Percentiles rank a stretch among this genome's conserved stretches.
These are phyloP conservation scores for Calocera viscosa DNA, from an alignment of 768 basidiomycete species.

Conservation along the genomic window DNA sequence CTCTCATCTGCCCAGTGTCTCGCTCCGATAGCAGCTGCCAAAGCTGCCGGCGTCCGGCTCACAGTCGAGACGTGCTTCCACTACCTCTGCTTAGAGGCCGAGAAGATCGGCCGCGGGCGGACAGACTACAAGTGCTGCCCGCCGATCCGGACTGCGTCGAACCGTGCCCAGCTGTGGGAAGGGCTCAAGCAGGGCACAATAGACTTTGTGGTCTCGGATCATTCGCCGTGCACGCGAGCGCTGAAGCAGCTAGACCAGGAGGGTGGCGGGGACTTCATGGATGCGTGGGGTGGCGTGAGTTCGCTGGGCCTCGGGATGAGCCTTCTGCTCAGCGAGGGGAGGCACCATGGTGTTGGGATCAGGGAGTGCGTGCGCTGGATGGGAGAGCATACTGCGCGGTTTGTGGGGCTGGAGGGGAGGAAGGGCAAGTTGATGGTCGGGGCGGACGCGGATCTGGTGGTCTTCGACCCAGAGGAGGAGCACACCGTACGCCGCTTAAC, in stretches of 20 bases:
- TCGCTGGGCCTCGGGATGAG: slow-evolving; percentile 82
- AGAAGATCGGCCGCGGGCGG: slow-evolving; percentile 47
- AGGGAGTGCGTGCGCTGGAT: slow-evolving; percentile 63
- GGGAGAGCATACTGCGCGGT: slow-evolving; percentile 57
- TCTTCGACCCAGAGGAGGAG: slow-evolving; percentile 55
- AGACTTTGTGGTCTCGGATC: slow-evolving; percentile 91
- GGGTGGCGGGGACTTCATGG: slow-evolving; percentile 62
- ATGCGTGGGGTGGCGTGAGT: slow-evolving; percentile 90
- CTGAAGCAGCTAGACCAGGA: slow-evolving; percentile 53
- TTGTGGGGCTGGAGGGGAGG: slow-evolving; percentile 52
- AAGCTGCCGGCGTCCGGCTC: slow-evolving; percentile 45
- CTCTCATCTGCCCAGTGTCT: slow-evolving; percentile 78
- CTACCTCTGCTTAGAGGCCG: slow-evolving; percentile 69
- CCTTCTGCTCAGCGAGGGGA: slow-evolving; percentile 76
- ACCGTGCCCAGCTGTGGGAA: slow-evolving; percentile 66
- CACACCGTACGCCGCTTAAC: slow-evolving; percentile 23
- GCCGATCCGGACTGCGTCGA: slow-evolving; percentile 64
- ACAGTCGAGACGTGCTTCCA: slow-evolving; percentile 98
- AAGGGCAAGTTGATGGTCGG: slow-evolving; percentile 70
- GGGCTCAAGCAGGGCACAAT: slow-evolving; percentile 73
- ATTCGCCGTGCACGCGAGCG: slow-evolving; percentile 76
- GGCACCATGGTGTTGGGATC: slow-evolving; percentile 45
- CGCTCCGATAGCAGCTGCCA: slow-evolving; percentile 59
- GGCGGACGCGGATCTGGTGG: slow-evolving; percentile 71
- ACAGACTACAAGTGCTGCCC: slow-evolving; percentile 96